Percentiles rank a stretch among this genome's conserved stretches.
Evolutionary conservation across 768 basidiomycete species (phyloP).

Genomic region (Steccherinum ochraceum): DNA sequence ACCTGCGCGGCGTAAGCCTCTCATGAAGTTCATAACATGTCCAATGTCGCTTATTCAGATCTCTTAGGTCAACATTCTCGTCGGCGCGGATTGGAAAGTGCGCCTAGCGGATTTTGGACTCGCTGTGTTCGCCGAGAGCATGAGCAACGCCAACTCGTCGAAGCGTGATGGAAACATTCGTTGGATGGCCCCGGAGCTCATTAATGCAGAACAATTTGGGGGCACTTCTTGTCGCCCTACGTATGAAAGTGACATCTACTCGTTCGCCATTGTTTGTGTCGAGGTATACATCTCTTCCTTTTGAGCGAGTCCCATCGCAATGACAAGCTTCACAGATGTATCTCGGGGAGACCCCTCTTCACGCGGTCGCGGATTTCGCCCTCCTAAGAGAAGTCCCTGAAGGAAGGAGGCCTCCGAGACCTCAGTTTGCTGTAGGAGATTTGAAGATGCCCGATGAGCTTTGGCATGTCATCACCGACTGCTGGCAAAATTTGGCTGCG

Average conservation of each 20-base stretch:
- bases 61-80: slow-evolving; percentile 1
- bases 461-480: background rate
- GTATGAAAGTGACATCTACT: background rate
- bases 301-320: background rate
- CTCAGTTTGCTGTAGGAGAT: background rate
- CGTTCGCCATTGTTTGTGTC: background rate
- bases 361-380: background rate
- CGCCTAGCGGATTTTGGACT: slow-evolving; percentile 5
- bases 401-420: background rate
- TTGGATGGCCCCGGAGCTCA: background rate
- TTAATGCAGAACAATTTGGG: background rate
- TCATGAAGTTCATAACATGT: background rate
- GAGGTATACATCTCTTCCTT: background rate
- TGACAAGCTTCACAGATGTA: background rate
- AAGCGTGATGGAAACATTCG: background rate
- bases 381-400: background rate
- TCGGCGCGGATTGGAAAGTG: background rate
- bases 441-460: background rate
- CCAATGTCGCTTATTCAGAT: background rate
- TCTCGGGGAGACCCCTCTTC: background rate
- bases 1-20: slow-evolving; percentile 2
- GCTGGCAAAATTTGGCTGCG: background rate
- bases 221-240: background rate
- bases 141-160: background rate
- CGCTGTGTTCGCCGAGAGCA: background rate